Conservation (phyloP, 208 protist species). For the Trypanosoma grayi region DNA sequence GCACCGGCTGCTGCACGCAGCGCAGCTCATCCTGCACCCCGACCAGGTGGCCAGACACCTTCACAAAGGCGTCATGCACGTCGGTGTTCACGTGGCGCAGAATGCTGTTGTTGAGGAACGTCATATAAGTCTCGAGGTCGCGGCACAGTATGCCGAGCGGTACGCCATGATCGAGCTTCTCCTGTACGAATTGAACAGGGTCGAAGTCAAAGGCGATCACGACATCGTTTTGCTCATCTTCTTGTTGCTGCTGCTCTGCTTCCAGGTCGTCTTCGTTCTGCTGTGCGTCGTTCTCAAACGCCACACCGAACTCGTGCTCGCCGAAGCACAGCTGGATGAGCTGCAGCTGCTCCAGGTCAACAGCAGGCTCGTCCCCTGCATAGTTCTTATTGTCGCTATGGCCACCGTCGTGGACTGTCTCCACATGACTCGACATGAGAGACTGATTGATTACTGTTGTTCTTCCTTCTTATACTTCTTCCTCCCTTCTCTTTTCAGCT, state of each 20-base stretch:
- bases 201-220: constrained; percentile 41
- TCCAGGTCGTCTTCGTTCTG: not conserved
- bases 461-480: too few relatives aligned
- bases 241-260: not conserved
- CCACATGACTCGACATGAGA: not conserved
- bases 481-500: too few relatives aligned
- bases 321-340: constrained; percentile 86
- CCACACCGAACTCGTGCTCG: constrained; percentile 85
- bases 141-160: constrained; percentile 53
- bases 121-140: constrained; percentile 65
- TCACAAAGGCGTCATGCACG: constrained; percentile 74
- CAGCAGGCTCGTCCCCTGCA: not conserved
- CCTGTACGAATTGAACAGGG: constrained; percentile 56
- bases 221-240: not conserved
- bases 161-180: constrained; percentile 73
- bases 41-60: constrained; percentile 63
- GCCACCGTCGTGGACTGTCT: not conserved
- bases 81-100: constrained; percentile 72
- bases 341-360: constrained; percentile 54
- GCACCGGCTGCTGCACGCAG: constrained; percentile 56
- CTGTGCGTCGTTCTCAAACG: constrained; percentile 27
- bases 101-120: constrained; percentile 58
- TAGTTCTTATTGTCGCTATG: not conserved
- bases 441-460: too few relatives aligned
- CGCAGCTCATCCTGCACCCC: constrained; percentile 79